A percentile compares a stretch with the other conserved stretches of the same genome.
Evolutionary conservation across 257 asterid genomes (phyloP).

Genomic region (Thymus quinquecostatus): DNA sequence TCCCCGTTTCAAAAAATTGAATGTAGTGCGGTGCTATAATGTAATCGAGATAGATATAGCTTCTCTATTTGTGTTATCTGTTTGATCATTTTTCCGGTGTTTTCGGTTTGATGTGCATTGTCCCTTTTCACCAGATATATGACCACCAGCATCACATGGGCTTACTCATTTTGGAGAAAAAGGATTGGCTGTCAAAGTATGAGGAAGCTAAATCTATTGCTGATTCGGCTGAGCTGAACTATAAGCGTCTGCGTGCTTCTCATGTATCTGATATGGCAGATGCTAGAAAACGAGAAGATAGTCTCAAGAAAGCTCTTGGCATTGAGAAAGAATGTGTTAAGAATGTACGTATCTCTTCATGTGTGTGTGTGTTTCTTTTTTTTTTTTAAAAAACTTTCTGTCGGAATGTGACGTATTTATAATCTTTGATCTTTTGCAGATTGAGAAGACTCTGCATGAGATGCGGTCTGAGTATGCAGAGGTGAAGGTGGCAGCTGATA

Average conservation of each 20-base stretch:
- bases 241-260: constrained; percentile 66
- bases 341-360: constrained; percentile 51
- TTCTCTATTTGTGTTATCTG: background rate
- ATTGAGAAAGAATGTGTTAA: constrained; percentile 94
- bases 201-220: constrained; percentile 68
- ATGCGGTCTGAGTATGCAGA: constrained; percentile 94
- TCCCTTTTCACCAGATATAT: constrained; percentile 49
- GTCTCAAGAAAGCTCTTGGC: constrained; percentile 83
- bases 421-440: constrained; percentile 46
- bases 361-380: constrained; percentile 10
- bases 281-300: constrained; percentile 77
- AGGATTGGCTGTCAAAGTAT: constrained; percentile 76
- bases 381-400: background rate
- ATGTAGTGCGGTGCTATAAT: constrained; percentile 4
- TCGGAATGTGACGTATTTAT: constrained; percentile 13
- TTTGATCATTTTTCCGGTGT: constrained; percentile 1
- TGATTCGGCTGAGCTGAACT: constrained; percentile 68
- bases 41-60: background rate
- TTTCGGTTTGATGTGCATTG: constrained; percentile 23
- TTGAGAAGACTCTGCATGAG: constrained; percentile 96
- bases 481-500: constrained; percentile 75
- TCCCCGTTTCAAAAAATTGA: background rate
- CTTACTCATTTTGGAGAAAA: constrained; percentile 80
- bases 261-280: constrained; percentile 62
- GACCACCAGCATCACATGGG: constrained; percentile 99